Base-by-base conservation (phyloP, 768 basidiomycete genomes). In the Tricholoma sp. region DNA sequence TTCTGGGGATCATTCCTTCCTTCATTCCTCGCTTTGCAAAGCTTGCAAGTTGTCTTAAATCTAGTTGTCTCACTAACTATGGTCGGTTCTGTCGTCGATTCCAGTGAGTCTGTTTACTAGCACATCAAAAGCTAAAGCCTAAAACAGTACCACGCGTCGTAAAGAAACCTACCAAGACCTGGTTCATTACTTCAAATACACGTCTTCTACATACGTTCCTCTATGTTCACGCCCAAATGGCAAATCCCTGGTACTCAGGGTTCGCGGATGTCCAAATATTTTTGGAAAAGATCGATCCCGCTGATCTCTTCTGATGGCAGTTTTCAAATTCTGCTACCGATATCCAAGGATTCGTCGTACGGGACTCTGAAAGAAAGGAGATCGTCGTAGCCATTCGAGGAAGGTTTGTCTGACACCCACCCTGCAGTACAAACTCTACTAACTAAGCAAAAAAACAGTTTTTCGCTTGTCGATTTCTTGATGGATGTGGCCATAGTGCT, bases 161-260 rank as follows among this genome's bases (percentile, higher is more conserved):
- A 54, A 56, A 77, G 76, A 74, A 28, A 63, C 72, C 6, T 80
- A 73, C 60, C 63, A 75, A 33, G 72, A 80, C 54, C 69, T 83
- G 6, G 64, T 80, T 1, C 74, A 76, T 58, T 82, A 82, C 68
- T 79, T 80, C 72, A 80, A 80, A 65, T 82, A 81, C 57, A 77
- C 82, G 1, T 78, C 81, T 10, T 80, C 80, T 6, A 76, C 78
- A 3, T 82, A 82, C 56, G 65, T 59, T 32, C 49, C 67, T 0
- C 54, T 80, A 18, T 83, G 82, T 56, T 74, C 75, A 6, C 70
- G 72, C 11, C 82, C 81, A 1, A 81, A 81, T 61, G 80, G 80
- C 20, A 78, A 78, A 31, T 66, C 68, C 31, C 68, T 77, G 31
- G 76, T 81, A 24, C 49, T 65, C 6, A 65, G 9, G 8, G 17